phyloP scores from a whole-genome alignment of 2,329 filamentous ascomycete species.

The Apiospora pterosperma region DNA sequence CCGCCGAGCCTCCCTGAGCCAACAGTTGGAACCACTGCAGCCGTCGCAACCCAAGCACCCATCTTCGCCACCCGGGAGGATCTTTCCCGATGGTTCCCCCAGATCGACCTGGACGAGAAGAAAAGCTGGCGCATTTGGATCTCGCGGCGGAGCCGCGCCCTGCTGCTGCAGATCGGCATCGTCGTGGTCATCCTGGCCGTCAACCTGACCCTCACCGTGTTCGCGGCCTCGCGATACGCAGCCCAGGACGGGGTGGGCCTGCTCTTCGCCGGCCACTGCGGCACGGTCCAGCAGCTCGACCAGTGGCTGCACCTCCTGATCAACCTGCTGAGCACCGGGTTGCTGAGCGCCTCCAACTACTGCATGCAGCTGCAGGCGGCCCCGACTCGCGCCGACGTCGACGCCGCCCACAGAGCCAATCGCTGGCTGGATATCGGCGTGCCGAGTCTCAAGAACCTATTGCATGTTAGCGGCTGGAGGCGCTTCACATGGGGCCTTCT shows the following conservation, averaged over 20 bases:
- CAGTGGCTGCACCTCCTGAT: constrained; percentile 27
- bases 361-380: constrained; percentile 32
- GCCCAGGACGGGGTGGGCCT: constrained; percentile 14
- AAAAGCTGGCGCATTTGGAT: constrained; percentile 16
- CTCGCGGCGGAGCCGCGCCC: constrained; percentile 14
- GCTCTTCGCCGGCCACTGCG: constrained; percentile 23
- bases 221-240: neutral
- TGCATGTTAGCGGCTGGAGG: constrained; percentile 10
- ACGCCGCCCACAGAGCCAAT: constrained; percentile 14
- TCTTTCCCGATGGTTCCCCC: constrained; percentile 21
- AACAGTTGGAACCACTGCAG: too few relatives aligned
- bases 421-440: constrained; percentile 15
- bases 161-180: constrained; percentile 18
- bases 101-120: constrained; percentile 12
- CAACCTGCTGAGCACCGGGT: constrained; percentile 25
- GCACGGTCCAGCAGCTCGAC: constrained; percentile 14
- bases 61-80: constrained; percentile 5
- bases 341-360: constrained; percentile 33
- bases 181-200: constrained; percentile 19
- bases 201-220: constrained; percentile 4
- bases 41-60: too few relatives aligned
- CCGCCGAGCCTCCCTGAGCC: too few relatives aligned
- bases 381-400: constrained; percentile 28
- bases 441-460: constrained; percentile 12
- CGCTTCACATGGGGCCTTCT: constrained; percentile 9